phyloP scores from a whole-genome alignment of 2,329 filamentous ascomycete species.

The Neonectria coccinea region DNA sequence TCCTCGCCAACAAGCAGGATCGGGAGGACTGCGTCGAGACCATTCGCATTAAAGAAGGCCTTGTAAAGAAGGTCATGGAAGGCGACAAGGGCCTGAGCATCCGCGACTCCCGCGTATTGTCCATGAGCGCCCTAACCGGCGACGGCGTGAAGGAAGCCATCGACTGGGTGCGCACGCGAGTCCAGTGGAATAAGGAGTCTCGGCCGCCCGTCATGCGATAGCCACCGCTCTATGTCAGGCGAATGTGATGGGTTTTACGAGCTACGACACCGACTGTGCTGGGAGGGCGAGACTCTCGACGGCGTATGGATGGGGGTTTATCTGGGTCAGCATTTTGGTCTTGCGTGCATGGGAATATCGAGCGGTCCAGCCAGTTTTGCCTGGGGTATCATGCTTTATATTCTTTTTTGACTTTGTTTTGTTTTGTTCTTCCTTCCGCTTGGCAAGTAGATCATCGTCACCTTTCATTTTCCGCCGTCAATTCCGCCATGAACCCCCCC shows the following conservation, averaged over 20 bases:
- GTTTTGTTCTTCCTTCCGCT: constrained; percentile 18
- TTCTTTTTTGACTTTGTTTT: constrained; percentile 35
- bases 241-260: constrained; percentile 31
- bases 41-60: constrained; percentile 94
- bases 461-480: constrained; percentile 86
- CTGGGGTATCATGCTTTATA: constrained; percentile 48
- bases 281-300: constrained; percentile 12
- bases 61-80: constrained; percentile 96
- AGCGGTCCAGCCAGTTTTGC: constrained; percentile 29
- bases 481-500: constrained; percentile 81
- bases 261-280: constrained; percentile 30
- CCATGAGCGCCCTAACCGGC: constrained; percentile 89
- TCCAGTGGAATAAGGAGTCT: constrained; percentile 96
- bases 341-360: constrained; percentile 31
- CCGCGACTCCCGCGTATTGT: constrained; percentile 89
- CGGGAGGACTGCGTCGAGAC: constrained; percentile 98
- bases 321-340: constrained; percentile 33
- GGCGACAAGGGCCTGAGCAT: constrained; percentile 89
- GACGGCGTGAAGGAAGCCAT: constrained; percentile 93
- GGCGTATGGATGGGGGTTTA: constrained; percentile 38
- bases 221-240: constrained; percentile 40
- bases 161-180: constrained; percentile 93
- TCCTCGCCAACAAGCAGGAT: constrained; percentile 98
- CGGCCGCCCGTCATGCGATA: constrained; percentile 93
- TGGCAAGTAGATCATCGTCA: constrained; percentile 38